Evolutionary conservation across 192 early-diverging fungal genomes (phyloP), one percentile per base, ranked within the genome.

Genomic region (Backusella tarrabulga): DNA sequence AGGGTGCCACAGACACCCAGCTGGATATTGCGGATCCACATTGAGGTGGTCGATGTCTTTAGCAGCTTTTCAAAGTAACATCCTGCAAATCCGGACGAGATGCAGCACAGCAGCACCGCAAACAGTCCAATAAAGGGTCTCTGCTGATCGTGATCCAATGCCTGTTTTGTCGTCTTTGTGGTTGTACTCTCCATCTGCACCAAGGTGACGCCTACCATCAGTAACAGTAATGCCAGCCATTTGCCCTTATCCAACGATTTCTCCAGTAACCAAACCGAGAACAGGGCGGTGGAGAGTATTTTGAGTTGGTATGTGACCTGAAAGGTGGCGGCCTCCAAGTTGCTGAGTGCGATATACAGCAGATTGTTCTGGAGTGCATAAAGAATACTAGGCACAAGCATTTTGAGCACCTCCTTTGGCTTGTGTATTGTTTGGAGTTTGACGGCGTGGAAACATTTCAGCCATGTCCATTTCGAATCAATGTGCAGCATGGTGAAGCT

Each of bases 301-400:
- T 97, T 97, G 86, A 97, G 85, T 76, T 97, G 95, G 77, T 95
- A 97, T 26, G 95, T 93, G 38, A 96, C 93, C 83, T 95, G 94
- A 77, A 94, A 96, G 0, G 93, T 95, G 8, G 95, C 93, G 0
- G 95, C 93, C 77, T 97, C 94, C 35, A 97, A 73, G 73, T 90
- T 88, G n/a, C 90, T 86, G 8, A 94, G 86, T 0, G 95, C 93
- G 3, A 94, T 78, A 76, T 97, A 97, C 19, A 95, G 88, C 26
- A 97, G 75, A 79, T 96, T 97, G 83, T 97, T 97, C 71, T 97
- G 95, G 11, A 96, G 79, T 21, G 95, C 91, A 80, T 96, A 93
- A 21, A 92, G 76, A 50, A 89, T 88, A 3, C 93, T 93, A 1
- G 95, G 95, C 6, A 96, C 89, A 34, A 94, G 40, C 82, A 95